Base-by-base conservation (phyloP, 306 rosid species). In the Cercis canadensis region DNA sequence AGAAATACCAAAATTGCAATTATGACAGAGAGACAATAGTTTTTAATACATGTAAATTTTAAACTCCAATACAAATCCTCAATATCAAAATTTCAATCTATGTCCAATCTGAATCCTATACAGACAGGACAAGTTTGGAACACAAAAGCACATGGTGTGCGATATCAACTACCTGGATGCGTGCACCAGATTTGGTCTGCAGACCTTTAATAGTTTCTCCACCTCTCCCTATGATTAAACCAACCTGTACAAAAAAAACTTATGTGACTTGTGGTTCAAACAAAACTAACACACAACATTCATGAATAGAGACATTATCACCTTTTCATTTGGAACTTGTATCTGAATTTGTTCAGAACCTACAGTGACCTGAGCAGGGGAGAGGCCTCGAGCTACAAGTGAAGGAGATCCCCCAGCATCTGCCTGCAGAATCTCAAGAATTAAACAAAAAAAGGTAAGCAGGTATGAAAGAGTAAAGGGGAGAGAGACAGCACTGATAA, bases 371-470 rank as follows among this genome's bases (percentile, higher is more conserved):
- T 85, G 99, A 15, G 96, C 83, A 50, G 92, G 66, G 19, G 96
- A 84, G 47, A 89, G 83, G 53, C 99, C 99, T 39, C 97, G 85
- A 55, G 99, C 99, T 66, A 95, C 89, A 77, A 91, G 89, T 40
- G 99, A 78, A 39, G 97, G 99, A 71, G 99, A 95, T 37, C 99
- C 99, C 62, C 99, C 99, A 5, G 96, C 99, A 83, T 95, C 99
- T 78, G 99, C 99, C 99, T 91, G 84, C 54, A 43, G 66, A 78
- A 72, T 70, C 18, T 57, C 62, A 59, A 76, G 17, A 66, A 74
- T 11, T 17, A 64, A 62, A 76, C 36, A 65, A 24, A 45, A 62
- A 49, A 62, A 41, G 18, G 15, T 29, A 6, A 52, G 21, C 13
- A 18, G 14, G 18, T 13, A 51, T 5, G 16, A 57, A 36, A 58